Conservation (phyloP, 805 yeast species). For the Saccharomycopsis microspora region DNA sequence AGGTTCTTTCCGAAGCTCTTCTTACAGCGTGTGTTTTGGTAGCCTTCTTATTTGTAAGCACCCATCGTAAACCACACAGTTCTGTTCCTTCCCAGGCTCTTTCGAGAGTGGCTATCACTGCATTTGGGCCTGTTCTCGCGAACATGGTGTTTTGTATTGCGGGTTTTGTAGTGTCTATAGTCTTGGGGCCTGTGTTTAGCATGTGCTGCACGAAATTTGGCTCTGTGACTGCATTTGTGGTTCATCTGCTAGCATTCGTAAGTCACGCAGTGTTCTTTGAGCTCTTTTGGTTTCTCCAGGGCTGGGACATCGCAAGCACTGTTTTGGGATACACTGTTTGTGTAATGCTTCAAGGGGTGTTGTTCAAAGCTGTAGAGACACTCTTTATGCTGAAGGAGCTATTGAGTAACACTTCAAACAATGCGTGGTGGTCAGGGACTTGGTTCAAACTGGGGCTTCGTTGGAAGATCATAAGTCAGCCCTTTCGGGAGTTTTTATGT, state of each 20-base stretch:
- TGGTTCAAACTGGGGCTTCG: conserved; percentile 51
- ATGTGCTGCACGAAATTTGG: conserved; percentile 32
- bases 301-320: conserved; percentile 41
- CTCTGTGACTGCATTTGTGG: conserved; percentile 35
- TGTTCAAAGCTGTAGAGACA: conserved; percentile 35
- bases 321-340: conserved; percentile 43
- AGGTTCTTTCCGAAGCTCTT: conserved; percentile 28
- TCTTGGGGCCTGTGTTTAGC: conserved; percentile 37
- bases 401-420: conserved; percentile 39
- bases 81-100: conserved; percentile 25
- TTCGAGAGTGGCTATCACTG: conserved; percentile 31
- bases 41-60: conserved; percentile 43
- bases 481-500: conserved; percentile 44
- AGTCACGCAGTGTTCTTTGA: conserved; percentile 40
- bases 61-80: conserved; percentile 35
- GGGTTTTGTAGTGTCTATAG: conserved; percentile 30
- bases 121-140: conserved; percentile 36
- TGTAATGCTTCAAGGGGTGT: conserved; percentile 34
- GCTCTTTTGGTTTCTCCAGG: conserved; percentile 42
- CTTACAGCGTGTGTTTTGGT: conserved; percentile 26
- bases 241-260: conserved; percentile 36
- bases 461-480: conserved; percentile 42
- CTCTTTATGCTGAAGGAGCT: conserved; percentile 44
- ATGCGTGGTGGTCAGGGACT: conserved; percentile 64
- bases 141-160: conserved; percentile 30